Base-by-base conservation (phyloP, 2,329 filamentous ascomycete genomes). In the Cordyceps tenuipes region DNA sequence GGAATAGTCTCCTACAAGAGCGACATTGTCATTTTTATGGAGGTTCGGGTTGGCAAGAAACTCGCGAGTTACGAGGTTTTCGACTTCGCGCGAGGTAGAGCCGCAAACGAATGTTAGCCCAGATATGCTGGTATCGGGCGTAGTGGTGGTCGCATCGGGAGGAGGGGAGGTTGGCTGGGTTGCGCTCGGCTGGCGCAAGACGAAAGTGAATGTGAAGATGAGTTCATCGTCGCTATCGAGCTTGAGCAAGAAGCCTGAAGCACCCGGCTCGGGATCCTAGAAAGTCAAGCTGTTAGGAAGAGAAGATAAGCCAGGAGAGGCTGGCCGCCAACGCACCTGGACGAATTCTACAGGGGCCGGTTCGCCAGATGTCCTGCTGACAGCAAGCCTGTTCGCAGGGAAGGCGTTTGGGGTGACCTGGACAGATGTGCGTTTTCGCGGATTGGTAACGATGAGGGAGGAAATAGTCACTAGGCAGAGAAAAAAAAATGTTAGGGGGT, bases 1-100 rank as follows among this genome's bases (percentile, higher is more conserved):
- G 3, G 84, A 82, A 70, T 89, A 97, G 71, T 96, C 91, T 3
- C 94, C 94, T n/a, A 99, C 87, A 49, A 97, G 81, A 68, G 95
- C 89, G 44, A 99, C 94, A 70, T 97, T 97, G 59, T 91, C 83
- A 70, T 97, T 97, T 72, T 96, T 97, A 77, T 99, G 94, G 60
- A 99, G 79, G 69, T 99, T 99, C 0, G 94, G 94, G 69, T 99
- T 91, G 65, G 93, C 91, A 67, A 97, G 91, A 68, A 99, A 97
- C 73, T 99, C 94, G 67, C 92, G 82, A 17, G 93, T 97, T 52
- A 97, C 87, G 51, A 99, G 78, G 66, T 94, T 97, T 69, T 97
- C 94, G 58, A 99, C 84, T 68, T 99, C 94, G 74, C 84, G 89
- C 36, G 85, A 77, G 57, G 86, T 96, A 0, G 92, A 90, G 47